phyloP scores from a whole-genome alignment of 2,329 filamentous ascomycete genomes.

The Fusarium lateritium region DNA sequence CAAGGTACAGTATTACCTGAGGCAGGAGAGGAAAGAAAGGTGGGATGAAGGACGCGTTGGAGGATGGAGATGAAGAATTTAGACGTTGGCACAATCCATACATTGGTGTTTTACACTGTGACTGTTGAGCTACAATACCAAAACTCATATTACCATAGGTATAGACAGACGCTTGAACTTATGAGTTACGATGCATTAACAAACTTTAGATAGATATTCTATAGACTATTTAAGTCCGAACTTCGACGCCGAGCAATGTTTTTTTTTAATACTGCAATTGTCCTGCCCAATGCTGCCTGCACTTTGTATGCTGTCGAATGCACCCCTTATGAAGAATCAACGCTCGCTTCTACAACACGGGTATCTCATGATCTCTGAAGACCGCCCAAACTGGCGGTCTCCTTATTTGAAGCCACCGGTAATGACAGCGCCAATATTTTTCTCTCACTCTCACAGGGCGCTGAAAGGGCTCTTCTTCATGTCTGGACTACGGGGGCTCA shows the following conservation, averaged over 20 bases:
- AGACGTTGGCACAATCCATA: neutral
- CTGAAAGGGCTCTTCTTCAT: conserved; percentile 88
- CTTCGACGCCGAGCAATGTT: neutral
- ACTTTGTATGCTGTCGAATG: conserved; percentile 2
- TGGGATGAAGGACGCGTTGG: conserved; percentile 98
- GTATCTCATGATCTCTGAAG: conserved; percentile 31
- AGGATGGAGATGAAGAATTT: conserved; percentile 79
- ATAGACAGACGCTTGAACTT: neutral
- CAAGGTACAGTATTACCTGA: conserved; percentile 81
- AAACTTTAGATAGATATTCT: neutral
- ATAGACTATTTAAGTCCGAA: neutral
- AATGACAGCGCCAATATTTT: neutral
- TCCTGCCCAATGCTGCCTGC: neutral
- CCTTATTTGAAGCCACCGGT: neutral
- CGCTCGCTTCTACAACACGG: conserved; percentile 35
- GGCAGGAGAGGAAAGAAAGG: conserved; percentile 88
- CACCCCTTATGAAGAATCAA: conserved; percentile 13
- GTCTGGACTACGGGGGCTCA: conserved; percentile 89
- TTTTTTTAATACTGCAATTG: conserved; percentile 6
- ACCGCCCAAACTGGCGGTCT: neutral
- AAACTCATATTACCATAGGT: neutral
- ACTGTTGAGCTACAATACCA: neutral
- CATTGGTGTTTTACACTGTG: neutral
- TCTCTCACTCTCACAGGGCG: conserved; percentile 53
- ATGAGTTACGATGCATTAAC: conserved; percentile 4